phyloP scores from a whole-genome alignment of 495 filamentous ascomycete genomes.

The Lophium mytilinum region DNA sequence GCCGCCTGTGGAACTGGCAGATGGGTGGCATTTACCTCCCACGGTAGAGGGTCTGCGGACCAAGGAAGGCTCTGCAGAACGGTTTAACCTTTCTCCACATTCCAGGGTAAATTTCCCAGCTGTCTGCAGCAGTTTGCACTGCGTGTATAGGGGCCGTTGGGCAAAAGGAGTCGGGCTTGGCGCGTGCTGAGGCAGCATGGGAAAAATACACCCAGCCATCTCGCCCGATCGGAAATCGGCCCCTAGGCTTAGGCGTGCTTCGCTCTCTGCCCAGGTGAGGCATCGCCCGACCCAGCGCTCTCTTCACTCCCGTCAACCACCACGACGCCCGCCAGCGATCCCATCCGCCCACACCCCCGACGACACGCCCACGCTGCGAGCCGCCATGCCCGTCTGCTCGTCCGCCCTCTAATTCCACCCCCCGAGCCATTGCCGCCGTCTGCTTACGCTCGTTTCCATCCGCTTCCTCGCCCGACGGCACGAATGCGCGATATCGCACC shows the following conservation, averaged over 20 bases:
- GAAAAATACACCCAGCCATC: background rate
- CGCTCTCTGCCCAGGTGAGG: background rate
- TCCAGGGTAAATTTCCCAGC: too few relatives aligned
- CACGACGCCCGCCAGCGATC: background rate
- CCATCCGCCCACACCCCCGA: background rate
- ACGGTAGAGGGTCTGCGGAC: too few relatives aligned
- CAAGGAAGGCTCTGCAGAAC: too few relatives aligned
- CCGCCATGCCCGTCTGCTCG: conserved; percentile 4
- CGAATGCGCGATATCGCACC: conserved; percentile 24
- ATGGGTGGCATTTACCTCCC: too few relatives aligned
- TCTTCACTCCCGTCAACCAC: background rate
- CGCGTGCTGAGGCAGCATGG: too few relatives aligned
- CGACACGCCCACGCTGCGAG: background rate
- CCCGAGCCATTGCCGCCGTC: conserved; percentile 10
- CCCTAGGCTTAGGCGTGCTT: background rate
- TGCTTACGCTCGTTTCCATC: conserved; percentile 9
- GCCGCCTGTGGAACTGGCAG: too few relatives aligned
- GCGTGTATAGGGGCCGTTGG: too few relatives aligned
- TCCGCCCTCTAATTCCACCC: conserved; percentile 4
- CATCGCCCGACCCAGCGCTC: background rate
- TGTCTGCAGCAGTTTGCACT: too few relatives aligned
- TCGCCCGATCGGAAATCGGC: background rate
- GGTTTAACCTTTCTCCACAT: too few relatives aligned
- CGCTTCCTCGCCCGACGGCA: conserved; percentile 7
- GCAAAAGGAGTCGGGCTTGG: too few relatives aligned